These are phyloP conservation scores for Garcia nutans DNA, from an alignment of 345 rosid genomes.

Conservation along the genomic window DNA sequence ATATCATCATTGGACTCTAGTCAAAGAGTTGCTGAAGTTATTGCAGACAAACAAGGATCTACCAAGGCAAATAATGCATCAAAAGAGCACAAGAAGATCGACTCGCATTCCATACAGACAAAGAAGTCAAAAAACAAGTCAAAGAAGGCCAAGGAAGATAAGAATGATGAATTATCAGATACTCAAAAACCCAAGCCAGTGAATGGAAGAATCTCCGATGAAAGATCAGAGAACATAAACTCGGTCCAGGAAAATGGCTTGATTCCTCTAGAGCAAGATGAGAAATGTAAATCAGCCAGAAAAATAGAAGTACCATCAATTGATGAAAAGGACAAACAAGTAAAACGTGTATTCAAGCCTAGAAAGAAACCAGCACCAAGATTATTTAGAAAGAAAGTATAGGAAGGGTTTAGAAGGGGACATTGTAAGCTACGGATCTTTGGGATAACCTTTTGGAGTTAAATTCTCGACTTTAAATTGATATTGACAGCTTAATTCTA, in stretches of 20 bases:
- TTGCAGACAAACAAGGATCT: background rate
- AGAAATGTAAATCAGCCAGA: background rate
- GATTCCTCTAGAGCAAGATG: background rate
- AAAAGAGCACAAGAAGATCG: background rate
- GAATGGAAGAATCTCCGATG: background rate
- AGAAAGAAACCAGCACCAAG: slow-evolving; percentile 5
- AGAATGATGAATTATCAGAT: background rate
- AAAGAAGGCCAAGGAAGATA: slow-evolving; percentile 3
- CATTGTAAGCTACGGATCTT: background rate
- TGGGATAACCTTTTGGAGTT: background rate
- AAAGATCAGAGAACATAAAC: background rate
- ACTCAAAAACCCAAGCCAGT: background rate
- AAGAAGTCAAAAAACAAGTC: background rate
- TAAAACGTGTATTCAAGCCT: background rate
- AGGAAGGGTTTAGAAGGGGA: background rate
- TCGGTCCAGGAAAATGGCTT: background rate
- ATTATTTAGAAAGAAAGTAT: background rate
- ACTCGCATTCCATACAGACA: background rate
- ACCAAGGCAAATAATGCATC: background rate
- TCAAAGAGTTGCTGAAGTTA: background rate
- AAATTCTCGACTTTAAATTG: no score
- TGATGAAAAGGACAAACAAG: background rate
- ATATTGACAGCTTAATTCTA: no score
- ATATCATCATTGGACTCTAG: background rate
- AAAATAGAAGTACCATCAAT: background rate